Evolutionary conservation across 2,329 filamentous ascomycete genomes (phyloP).

Genomic region (Leptographium flavum): DNA sequence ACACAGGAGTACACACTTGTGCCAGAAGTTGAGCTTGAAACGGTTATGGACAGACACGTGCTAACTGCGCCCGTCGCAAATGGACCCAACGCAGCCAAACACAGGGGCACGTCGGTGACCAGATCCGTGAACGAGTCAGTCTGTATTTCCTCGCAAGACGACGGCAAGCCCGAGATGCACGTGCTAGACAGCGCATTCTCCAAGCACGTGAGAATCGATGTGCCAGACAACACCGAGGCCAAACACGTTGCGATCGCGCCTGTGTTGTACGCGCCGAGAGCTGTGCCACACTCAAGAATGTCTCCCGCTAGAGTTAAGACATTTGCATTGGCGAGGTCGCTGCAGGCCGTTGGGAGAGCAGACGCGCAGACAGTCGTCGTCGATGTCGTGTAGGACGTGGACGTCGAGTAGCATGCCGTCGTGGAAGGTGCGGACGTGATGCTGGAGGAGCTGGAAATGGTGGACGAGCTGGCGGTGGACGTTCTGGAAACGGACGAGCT

Average conservation of each 20-base stretch:
- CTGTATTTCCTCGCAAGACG: slow-evolving; percentile 1
- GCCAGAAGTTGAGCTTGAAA: not conserved
- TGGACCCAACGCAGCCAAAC: slow-evolving; percentile 7
- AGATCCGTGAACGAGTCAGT: slow-evolving; percentile 1
- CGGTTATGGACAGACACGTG: slow-evolving; percentile 4
- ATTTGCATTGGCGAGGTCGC: not conserved
- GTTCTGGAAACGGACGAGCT: not conserved
- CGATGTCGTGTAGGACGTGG: not conserved
- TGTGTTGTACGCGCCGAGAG: slow-evolving; percentile 7
- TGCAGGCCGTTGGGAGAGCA: slow-evolving; percentile 4
- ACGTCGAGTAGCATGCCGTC: not conserved
- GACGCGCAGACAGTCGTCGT: slow-evolving; percentile 1
- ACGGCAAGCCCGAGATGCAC: slow-evolving; percentile 6
- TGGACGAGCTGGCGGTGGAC: not conserved
- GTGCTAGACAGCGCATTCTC: not conserved
- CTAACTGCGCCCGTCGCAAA: slow-evolving; percentile 5
- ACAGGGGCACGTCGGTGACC: not conserved
- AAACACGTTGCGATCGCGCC: slow-evolving; percentile 5
- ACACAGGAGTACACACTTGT: not conserved
- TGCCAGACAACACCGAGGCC: slow-evolving; percentile 2
- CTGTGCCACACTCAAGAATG: slow-evolving; percentile 5
- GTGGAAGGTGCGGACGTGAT: not conserved
- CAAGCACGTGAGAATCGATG: slow-evolving; percentile 7
- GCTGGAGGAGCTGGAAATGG: not conserved
- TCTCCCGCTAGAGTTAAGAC: not conserved